Conservation (phyloP, 495 filamentous ascomycete genomes). For the Penicillium atrosanguineum region DNA sequence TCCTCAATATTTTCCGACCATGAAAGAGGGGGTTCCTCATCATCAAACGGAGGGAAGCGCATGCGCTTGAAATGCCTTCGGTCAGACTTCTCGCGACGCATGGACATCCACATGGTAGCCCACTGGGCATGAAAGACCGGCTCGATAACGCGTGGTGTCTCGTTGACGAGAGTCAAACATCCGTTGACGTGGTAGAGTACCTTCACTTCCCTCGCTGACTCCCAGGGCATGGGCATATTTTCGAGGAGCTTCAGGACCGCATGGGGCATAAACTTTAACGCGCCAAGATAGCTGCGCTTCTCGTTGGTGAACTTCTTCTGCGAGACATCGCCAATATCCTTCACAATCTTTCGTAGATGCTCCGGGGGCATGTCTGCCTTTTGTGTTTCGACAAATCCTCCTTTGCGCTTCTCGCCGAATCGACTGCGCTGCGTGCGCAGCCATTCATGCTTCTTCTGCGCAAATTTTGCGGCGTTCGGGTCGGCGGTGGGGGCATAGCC, state of each 20-base stretch:
- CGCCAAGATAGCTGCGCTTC: conserved; percentile 96
- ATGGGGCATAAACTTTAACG: conserved; percentile 99
- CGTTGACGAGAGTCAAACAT: conserved; percentile 95
- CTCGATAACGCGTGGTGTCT: conserved; percentile 95
- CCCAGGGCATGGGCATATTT: conserved; percentile 99
- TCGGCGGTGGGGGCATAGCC: conserved; percentile 83
- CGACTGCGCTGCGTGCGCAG: conserved; percentile 86
- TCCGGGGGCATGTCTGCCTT: conserved; percentile 99
- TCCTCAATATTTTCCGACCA: conserved; percentile 99
- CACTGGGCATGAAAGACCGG: conserved; percentile 98
- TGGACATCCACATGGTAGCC: conserved; percentile 99
- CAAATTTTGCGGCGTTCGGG: conserved; percentile 88
- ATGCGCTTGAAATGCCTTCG: conserved; percentile 96
- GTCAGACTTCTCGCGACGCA: conserved; percentile 98
- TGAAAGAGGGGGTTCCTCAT: conserved; percentile 95
- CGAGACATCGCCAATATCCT: conserved; percentile 97
- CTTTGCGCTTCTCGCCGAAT: conserved; percentile 95
- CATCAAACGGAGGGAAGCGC: conserved; percentile 98
- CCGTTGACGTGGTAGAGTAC: conserved; percentile 99
- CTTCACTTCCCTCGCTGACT: conserved; percentile 91
- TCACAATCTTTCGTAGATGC: conserved; percentile 97
- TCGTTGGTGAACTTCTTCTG: conserved; percentile 99
- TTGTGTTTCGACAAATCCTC: conserved; percentile 93
- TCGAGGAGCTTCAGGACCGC: conserved; percentile 98
- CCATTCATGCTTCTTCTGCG: conserved; percentile 99